phyloP scores from a whole-genome alignment of 2,329 filamentous ascomycete genomes.

The Onygenales sp. region DNA sequence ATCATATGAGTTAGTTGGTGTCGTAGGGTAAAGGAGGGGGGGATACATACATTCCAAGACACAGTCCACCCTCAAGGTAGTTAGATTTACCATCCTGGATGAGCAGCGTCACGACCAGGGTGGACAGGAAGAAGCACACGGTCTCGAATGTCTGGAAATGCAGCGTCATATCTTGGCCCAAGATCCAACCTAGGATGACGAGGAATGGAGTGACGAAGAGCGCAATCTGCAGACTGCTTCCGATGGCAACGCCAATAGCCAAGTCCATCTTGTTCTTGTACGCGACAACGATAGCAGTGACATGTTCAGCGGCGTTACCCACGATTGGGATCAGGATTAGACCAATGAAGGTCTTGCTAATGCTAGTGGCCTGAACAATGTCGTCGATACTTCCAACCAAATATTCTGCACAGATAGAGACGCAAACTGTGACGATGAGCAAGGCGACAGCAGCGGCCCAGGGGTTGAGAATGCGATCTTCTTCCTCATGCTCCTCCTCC shows the following conservation, averaged over 20 bases:
- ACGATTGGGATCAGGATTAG: slow-evolving; percentile 71
- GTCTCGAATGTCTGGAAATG: slow-evolving; percentile 76
- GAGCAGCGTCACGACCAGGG: slow-evolving; percentile 62
- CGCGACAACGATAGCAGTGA: slow-evolving; percentile 71
- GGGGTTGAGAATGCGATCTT: slow-evolving; percentile 49
- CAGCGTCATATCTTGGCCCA: slow-evolving; percentile 62
- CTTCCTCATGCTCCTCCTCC: slow-evolving; percentile 30
- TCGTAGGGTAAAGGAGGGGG: not conserved
- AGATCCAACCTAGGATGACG: slow-evolving; percentile 71
- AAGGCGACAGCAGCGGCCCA: slow-evolving; percentile 57
- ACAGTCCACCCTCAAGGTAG: slow-evolving; percentile 73
- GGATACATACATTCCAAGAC: slow-evolving; percentile 43
- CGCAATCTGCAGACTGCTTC: slow-evolving; percentile 74
- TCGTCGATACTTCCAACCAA: slow-evolving; percentile 67
- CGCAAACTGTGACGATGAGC: slow-evolving; percentile 59
- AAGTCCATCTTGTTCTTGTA: slow-evolving; percentile 59
- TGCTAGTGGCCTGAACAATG: slow-evolving; percentile 58
- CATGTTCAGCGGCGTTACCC: slow-evolving; percentile 71
- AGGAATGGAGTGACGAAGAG: slow-evolving; percentile 71
- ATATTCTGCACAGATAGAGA: slow-evolving; percentile 67
- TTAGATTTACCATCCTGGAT: slow-evolving; percentile 77
- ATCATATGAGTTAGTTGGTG: slow-evolving; percentile 5
- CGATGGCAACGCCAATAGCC: slow-evolving; percentile 72
- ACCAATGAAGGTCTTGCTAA: slow-evolving; percentile 75
- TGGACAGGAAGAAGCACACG: slow-evolving; percentile 65